A percentile compares a stretch with the other conserved stretches of the same genome.
Evolutionary conservation across 1,284 basidiomycete species (phyloP).

Genomic region (Singerocomus inundabilis): DNA sequence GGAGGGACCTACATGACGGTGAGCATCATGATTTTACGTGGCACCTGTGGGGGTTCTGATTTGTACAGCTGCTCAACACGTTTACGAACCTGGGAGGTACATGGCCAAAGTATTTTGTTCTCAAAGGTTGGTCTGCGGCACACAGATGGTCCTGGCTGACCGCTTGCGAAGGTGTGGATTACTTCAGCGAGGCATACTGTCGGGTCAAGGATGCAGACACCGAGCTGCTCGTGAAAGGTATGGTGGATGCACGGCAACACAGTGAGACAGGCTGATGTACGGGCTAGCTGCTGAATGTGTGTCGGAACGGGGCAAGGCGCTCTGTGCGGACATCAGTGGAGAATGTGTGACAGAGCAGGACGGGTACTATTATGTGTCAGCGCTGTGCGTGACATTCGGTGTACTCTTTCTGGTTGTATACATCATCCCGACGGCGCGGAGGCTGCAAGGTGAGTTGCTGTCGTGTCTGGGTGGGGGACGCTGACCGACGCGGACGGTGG

Average conservation of each 20-base stretch:
- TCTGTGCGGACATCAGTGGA: slow-evolving; percentile 77
- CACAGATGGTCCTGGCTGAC: slow-evolving; percentile 5
- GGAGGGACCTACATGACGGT: slow-evolving; percentile 99
- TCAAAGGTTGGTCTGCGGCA: slow-evolving; percentile 69
- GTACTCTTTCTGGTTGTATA: slow-evolving; percentile 70
- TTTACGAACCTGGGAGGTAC: slow-evolving; percentile 97
- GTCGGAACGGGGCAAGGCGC: slow-evolving; percentile 82
- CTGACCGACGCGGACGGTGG: slow-evolving; percentile 5
- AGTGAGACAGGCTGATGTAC: slow-evolving; percentile 10
- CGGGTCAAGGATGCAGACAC: slow-evolving; percentile 56
- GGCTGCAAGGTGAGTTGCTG: slow-evolving; percentile 74
- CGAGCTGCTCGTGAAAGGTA: slow-evolving; percentile 61
- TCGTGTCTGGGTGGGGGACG: neutral
- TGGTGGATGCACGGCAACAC: slow-evolving; percentile 12
- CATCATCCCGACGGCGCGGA: slow-evolving; percentile 82
- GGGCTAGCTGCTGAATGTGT: slow-evolving; percentile 77
- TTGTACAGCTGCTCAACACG: slow-evolving; percentile 82
- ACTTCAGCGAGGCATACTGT: slow-evolving; percentile 82
- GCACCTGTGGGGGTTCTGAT: slow-evolving; percentile 3
- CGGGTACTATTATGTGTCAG: slow-evolving; percentile 89
- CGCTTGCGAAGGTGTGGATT: slow-evolving; percentile 66
- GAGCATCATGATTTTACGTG: slow-evolving; percentile 29
- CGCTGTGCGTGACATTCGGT: slow-evolving; percentile 77
- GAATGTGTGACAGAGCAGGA: slow-evolving; percentile 83
- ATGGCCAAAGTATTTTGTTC: slow-evolving; percentile 92